A percentile compares a stretch with the other conserved stretches of the same genome.
Conservation (phyloP, 768 basidiomycete genomes). For the Pulveroboletus ravenelii region DNA sequence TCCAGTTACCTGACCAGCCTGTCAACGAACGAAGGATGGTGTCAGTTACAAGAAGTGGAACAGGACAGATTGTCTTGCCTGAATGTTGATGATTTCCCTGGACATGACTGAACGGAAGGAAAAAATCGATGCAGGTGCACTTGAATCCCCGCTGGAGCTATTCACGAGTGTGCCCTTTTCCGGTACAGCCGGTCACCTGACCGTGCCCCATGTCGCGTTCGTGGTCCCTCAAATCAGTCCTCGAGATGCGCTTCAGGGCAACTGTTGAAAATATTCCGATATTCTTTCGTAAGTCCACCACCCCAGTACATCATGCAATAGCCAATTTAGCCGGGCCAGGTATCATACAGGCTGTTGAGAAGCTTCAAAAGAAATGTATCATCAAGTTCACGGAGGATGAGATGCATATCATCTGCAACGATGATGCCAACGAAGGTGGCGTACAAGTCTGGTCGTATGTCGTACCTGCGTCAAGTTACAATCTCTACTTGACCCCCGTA, state of each 20-base stretch:
- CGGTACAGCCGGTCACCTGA: slow-evolving; percentile 23
- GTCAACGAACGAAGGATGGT: background rate
- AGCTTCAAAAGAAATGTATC: slow-evolving; percentile 78
- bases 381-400: slow-evolving; percentile 71
- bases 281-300: slow-evolving; percentile 44
- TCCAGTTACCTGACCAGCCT: slow-evolving; percentile 65
- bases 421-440: slow-evolving; percentile 73
- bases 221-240: background rate
- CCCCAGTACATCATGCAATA: background rate
- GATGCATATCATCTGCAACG: slow-evolving; percentile 82
- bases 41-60: slow-evolving; percentile 7
- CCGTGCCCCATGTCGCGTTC: slow-evolving; percentile 17
- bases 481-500: slow-evolving; percentile 6
- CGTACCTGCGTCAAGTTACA: slow-evolving; percentile 27
- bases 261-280: slow-evolving; percentile 52
- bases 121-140: slow-evolving; percentile 10
- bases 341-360: slow-evolving; percentile 78
- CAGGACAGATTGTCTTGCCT: slow-evolving; percentile 39
- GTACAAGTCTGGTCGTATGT: slow-evolving; percentile 83
- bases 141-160: slow-evolving; percentile 13
- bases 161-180: slow-evolving; percentile 6
- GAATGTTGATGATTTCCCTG: slow-evolving; percentile 80
- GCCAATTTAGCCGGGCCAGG: slow-evolving; percentile 36
- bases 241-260: slow-evolving; percentile 59
- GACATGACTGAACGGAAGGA: slow-evolving; percentile 41